A percentile compares a stretch with the other conserved stretches of the same genome.
phyloP scores from a whole-genome alignment of 805 yeast species.

The Jamesozyma jinghongensis region DNA sequence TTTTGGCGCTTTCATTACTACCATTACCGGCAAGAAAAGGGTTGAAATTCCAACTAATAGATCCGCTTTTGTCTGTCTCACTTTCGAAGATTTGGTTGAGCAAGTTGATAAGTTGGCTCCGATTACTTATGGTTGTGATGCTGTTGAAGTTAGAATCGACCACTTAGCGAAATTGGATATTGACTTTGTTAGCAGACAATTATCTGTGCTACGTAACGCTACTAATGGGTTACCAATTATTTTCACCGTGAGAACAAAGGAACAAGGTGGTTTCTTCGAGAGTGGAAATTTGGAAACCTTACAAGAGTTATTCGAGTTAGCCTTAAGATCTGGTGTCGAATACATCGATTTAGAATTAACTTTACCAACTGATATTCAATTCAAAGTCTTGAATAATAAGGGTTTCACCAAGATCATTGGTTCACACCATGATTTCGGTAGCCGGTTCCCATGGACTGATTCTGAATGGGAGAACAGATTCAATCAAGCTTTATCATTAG shows the following conservation, averaged over 20 bases:
- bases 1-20: constrained; percentile 48
- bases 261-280: constrained; percentile 79
- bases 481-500: constrained; percentile 52
- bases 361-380: constrained; percentile 47
- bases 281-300: constrained; percentile 44
- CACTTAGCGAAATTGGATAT: constrained; percentile 42
- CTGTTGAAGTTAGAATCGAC: constrained; percentile 80
- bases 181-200: constrained; percentile 61
- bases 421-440: constrained; percentile 70
- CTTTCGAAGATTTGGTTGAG: constrained; percentile 49
- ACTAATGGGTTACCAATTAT: constrained; percentile 63
- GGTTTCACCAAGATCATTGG: constrained; percentile 67
- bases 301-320: constrained; percentile 46
- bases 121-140: constrained; percentile 61
- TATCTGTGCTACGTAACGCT: constrained; percentile 57
- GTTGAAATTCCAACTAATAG: constrained; percentile 31
- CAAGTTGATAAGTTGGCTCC: constrained; percentile 40
- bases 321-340: constrained; percentile 69
- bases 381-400: constrained; percentile 42
- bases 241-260: constrained; percentile 64
- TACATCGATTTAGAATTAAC: constrained; percentile 74
- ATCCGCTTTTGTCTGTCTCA: constrained; percentile 66
- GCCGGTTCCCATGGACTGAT: constrained; percentile 52
- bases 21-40: constrained; percentile 48
- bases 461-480: constrained; percentile 70